Base-by-base conservation (phyloP, 768 basidiomycete genomes). In the Tylopilus sp. region DNA sequence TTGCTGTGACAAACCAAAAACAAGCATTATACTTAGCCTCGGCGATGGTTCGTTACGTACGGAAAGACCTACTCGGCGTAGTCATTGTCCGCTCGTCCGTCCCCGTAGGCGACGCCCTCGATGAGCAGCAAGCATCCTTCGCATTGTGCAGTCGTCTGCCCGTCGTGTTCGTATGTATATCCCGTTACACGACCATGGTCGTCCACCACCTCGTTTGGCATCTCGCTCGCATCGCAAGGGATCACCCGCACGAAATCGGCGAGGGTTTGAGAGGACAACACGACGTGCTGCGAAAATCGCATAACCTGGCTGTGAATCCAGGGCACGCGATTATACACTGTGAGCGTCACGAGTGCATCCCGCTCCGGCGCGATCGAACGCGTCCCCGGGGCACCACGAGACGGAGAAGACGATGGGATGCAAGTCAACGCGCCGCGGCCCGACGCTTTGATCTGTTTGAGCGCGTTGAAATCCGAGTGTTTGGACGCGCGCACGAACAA, bases 211-310 rank as follows among this genome's bases (percentile, higher is more conserved):
- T 84, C 79, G 26, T 63, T 57, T 1, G 77, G 75, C 21, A 80
- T 65, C 36, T 82, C 78, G 31, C 79, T 81, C 3, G 82, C 83
- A 6, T 74, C 62, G 57, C 91, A 91, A 20, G 83, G 80, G 23
- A 92, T 77, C 25, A 69, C 67, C 5, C 74, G 68, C 50, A 77
- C 77, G 12, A 91, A 64, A 53, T 89, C 84, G 18, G 74, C 76
- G 3, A 93, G 76, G 0, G 82, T 86, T 60, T 91, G 86, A 5
- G 83, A 83, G n/a, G 87, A 83, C 15, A 85, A 64, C 7, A 88
- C 63, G 11, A 76, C 78, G 61, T 90, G 86, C 58, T 85, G 85
- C 9, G 88, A 90, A 50, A 76, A 69, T 33, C 85, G 84, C 42
- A 73, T 72, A 11, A 85, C 70, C 46, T 78, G 76, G 46, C 79